Base-by-base conservation (phyloP, 345 rosid genomes). In the Balakata baccata region DNA sequence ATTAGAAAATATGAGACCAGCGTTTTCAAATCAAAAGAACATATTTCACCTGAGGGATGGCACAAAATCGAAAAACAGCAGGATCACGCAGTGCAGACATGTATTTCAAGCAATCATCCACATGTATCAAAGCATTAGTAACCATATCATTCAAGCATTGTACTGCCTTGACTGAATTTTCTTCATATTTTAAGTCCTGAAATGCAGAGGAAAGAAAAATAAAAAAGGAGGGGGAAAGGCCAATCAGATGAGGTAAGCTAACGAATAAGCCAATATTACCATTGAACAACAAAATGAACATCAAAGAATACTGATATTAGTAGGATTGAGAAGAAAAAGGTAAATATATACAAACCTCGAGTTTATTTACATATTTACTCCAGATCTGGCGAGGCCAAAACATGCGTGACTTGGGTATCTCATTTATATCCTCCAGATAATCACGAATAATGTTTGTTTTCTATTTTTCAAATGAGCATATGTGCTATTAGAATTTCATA, bases 381-480 rank as follows among this genome's bases (percentile, higher is more conserved):
- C 99, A 96, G 51, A 91, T 88, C 58, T 90, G 80, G 1, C 86
- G 92, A 82, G 99, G 99, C 99, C 99, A 96, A 79, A 96, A 96
- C 99, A 91, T 93, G 81, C 98, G 97, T 7, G 92, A 86, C 87
- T 90, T 90, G 25, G 99, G 99, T 80, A 91, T 90, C 87, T 96
- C 99, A 75, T 93, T 96, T 46, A 96, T 91, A 77, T 96, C 99
- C 85, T 96, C 99, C 64, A 93, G 83, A 82, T 91, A 96, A 83
- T 93, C 99, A 74, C 97, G 88, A 83, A 95, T 93, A 77, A 95
- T 95, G 83, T 95, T 91, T 79, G 92, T 87, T 95, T 93, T 95
- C 98, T 95, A 84, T 45, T 50, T 66, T 74, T 39, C 29, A 66
- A 66, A 75, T 50, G 69, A 79, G 46, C 77, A 52, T 5, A 9